Evolutionary conservation across 2,329 filamentous ascomycete genomes (phyloP), one percentile per base, ranked within the genome.

Genomic region (Fusarium sulawesiense): DNA sequence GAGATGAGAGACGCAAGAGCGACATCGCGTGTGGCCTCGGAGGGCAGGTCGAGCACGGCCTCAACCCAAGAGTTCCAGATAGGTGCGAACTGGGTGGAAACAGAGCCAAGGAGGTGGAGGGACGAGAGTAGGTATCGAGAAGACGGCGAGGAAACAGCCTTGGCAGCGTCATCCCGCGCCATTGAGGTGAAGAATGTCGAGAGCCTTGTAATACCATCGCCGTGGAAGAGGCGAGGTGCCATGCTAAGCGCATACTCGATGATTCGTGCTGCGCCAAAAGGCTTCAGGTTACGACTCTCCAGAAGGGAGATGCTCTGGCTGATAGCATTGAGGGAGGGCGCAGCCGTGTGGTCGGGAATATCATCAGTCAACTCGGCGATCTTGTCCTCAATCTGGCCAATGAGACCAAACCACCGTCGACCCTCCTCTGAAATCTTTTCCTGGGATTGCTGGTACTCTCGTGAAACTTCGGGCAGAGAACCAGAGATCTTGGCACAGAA

Each of bases 401-500:
- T 83, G 12, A 93, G 79, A 3, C 86, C 80, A 64, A 92, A 91
- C 81, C 93, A 93, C 1, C 92, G 89, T 47, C 85, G 83, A 0
- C 90, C 90, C 73, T 92, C 87, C 9, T 89, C 84, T 12, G 88
- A 87, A 27, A 97, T 85, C 42, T 84, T 83, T 53, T 88, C 85
- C 76, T 97, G 93, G 0, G 93, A 97, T 44, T 85, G 84, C 27
- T 87, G 85, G 71, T 92, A 92, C 20, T 93, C 92, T 66, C 91
- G 91, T 0, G 93, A 94, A 59, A 95, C 89, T 76, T 95, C 93
- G 1, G 94, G 93, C 7, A 93, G 85, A 1, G 93, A 97, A 8
- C 88, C 87, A 56, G 89, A 90, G 60, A 97, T 89, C 40, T 87
- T 85, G 32, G 88, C 83, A 27, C 90, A 83, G n/a, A 97, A 80